Percentiles rank a stretch among this genome's conserved stretches.
Evolutionary conservation across 768 basidiomycete genomes (phyloP).

Genomic region (Psilocybe cubensis): DNA sequence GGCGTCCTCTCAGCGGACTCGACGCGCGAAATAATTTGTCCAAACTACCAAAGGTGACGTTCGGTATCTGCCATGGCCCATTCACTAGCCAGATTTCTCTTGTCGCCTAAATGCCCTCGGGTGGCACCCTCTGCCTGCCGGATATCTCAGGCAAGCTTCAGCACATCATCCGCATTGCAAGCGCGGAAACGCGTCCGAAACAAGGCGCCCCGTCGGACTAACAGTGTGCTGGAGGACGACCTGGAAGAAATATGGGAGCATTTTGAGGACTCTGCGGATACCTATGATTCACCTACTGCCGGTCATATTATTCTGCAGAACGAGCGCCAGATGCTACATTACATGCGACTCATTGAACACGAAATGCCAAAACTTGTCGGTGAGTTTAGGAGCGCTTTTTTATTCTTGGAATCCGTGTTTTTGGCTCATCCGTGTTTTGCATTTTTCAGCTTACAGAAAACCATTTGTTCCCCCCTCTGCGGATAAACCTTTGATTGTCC

Average conservation of each 20-base stretch:
- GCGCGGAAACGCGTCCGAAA: conserved; percentile 18
- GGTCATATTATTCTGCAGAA: conserved; percentile 78
- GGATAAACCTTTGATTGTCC: conserved; percentile 64
- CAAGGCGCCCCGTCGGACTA: conserved; percentile 38
- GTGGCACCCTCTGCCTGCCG: neutral
- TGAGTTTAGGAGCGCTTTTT: conserved; percentile 32
- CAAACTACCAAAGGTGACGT: neutral
- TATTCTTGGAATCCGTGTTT: neutral
- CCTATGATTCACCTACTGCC: conserved; percentile 68
- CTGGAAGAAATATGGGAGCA: conserved; percentile 47
- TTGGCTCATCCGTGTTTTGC: neutral
- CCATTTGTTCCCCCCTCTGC: conserved; percentile 72
- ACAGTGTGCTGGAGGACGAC: conserved; percentile 40
- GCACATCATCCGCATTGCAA: conserved; percentile 18
- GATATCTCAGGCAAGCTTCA: conserved; percentile 10
- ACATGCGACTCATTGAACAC: conserved; percentile 84
- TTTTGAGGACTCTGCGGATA: conserved; percentile 45
- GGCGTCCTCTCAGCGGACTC: neutral
- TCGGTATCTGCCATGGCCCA: conserved; percentile 11
- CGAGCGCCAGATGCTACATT: conserved; percentile 74
- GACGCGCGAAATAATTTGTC: conserved; percentile 12
- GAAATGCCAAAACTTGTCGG: conserved; percentile 89
- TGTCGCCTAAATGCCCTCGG: conserved; percentile 14
- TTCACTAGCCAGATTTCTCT: conserved; percentile 19
- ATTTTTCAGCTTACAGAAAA: conserved; percentile 71